Conservation (phyloP, 2,329 filamentous ascomycete genomes). For the Fusarium oxysporum region DNA sequence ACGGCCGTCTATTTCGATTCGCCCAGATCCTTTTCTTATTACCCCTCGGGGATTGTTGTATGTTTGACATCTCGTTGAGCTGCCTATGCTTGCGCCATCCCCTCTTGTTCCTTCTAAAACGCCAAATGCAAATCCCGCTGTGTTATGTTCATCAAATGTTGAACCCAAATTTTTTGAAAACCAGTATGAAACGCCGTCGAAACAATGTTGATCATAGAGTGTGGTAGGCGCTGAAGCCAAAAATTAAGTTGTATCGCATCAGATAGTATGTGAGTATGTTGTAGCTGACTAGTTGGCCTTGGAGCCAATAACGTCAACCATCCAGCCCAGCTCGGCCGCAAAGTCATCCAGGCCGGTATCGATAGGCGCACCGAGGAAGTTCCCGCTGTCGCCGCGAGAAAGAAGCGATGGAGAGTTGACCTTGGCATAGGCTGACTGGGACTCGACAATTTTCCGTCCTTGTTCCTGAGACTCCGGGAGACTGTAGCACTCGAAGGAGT, state of each 20-base stretch:
- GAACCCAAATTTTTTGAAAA: constrained; percentile 1
- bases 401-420: constrained; percentile 45
- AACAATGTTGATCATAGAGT: constrained; percentile 16
- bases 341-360: constrained; percentile 56
- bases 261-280: constrained; percentile 6
- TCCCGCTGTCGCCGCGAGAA: constrained; percentile 35
- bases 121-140: constrained; percentile 35
- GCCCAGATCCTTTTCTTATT: constrained; percentile 18
- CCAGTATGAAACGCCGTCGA: constrained; percentile 38
- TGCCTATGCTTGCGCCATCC: constrained; percentile 22
- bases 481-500: constrained; percentile 57
- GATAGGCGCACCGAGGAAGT: constrained; percentile 51
- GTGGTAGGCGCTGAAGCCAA: neutral
- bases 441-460: constrained; percentile 28
- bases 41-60: constrained; percentile 20
- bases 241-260: constrained; percentile 19
- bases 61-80: constrained; percentile 6
- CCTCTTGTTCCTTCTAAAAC: constrained; percentile 31
- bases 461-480: constrained; percentile 54
- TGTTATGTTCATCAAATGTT: constrained; percentile 11
- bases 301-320: constrained; percentile 60
- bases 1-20: constrained; percentile 13
- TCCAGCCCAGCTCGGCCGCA: constrained; percentile 63
- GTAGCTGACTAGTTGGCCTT: constrained; percentile 37
- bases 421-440: constrained; percentile 38